Percentiles rank a stretch among this genome's conserved stretches.
Conservation (phyloP, 148 eudicot species). For the Chenopodium formosanum region DNA sequence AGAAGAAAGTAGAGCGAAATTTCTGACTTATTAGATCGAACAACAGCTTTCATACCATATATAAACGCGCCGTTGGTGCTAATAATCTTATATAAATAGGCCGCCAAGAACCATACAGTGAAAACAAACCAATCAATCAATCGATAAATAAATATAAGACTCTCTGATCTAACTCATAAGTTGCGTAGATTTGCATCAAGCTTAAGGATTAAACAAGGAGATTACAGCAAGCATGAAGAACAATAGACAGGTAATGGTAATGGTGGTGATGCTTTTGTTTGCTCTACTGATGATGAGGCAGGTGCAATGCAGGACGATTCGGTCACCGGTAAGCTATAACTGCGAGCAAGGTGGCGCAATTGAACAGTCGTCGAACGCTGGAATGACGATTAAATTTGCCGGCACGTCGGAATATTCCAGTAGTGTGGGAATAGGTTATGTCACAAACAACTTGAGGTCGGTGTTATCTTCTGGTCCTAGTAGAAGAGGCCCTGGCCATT, state of each 20-base stretch:
- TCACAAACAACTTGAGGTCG: background rate
- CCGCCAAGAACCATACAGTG: no score
- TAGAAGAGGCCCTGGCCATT: slow-evolving; percentile 1
- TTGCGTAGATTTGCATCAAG: no score
- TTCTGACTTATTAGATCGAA: no score
- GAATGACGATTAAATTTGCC: background rate
- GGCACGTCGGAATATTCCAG: background rate
- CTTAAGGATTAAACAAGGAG: no score
- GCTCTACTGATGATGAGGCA: background rate
- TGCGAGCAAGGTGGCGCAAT: background rate
- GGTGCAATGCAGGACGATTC: background rate
- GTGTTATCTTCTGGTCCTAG: background rate
- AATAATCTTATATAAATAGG: no score
- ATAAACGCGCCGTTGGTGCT: no score
- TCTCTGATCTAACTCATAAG: no score
- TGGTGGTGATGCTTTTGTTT: background rate
- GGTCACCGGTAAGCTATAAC: background rate
- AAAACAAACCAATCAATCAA: no score
- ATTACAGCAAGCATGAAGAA: background rate
- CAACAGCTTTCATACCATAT: no score
- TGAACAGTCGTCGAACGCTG: background rate
- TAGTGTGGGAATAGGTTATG: background rate
- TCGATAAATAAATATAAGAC: no score
- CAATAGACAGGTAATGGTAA: background rate
- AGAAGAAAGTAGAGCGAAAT: no score